Conservation (phyloP, 2,329 filamentous ascomycete genomes). For the Nannizziopsis barbatae region DNA sequence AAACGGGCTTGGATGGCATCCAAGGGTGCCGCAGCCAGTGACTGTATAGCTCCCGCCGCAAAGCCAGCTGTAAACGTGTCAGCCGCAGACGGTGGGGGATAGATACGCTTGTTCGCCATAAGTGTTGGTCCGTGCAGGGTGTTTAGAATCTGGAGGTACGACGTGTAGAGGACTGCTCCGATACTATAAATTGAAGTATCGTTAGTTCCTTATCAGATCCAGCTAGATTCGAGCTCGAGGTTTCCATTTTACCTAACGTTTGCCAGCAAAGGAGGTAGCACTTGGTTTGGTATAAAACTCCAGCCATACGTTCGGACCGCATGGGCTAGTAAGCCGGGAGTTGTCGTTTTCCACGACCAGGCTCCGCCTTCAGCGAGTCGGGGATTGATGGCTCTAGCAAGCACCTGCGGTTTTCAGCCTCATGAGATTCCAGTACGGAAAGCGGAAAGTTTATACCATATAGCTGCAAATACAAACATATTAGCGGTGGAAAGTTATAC, state of each 20-base stretch:
- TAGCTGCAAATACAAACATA: slow-evolving; percentile 31
- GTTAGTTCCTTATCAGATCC: slow-evolving; percentile 1
- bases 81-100: slow-evolving; percentile 45
- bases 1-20: slow-evolving; percentile 54
- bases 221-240: neutral
- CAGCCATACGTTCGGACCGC: slow-evolving; percentile 52
- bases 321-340: slow-evolving; percentile 50
- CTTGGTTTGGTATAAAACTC: slow-evolving; percentile 53
- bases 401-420: slow-evolving; percentile 36
- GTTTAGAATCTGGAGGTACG: slow-evolving; percentile 51
- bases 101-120: slow-evolving; percentile 46
- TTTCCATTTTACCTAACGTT: slow-evolving; percentile 43
- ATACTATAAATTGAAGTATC: slow-evolving; percentile 30
- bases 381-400: slow-evolving; percentile 53
- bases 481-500: slow-evolving; percentile 5
- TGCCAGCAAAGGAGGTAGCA: slow-evolving; percentile 51
- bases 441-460: slow-evolving; percentile 33
- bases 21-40: slow-evolving; percentile 51
- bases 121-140: slow-evolving; percentile 47
- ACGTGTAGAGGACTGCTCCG: slow-evolving; percentile 52
- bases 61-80: slow-evolving; percentile 50
- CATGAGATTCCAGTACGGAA: neutral
- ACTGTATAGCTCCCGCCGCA: slow-evolving; percentile 49
- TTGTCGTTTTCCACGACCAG: slow-evolving; percentile 52
- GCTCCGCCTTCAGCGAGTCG: slow-evolving; percentile 30